phyloP scores from a whole-genome alignment of 202 grass and related monocot genomes.

The Hordeum pubiflorum region DNA sequence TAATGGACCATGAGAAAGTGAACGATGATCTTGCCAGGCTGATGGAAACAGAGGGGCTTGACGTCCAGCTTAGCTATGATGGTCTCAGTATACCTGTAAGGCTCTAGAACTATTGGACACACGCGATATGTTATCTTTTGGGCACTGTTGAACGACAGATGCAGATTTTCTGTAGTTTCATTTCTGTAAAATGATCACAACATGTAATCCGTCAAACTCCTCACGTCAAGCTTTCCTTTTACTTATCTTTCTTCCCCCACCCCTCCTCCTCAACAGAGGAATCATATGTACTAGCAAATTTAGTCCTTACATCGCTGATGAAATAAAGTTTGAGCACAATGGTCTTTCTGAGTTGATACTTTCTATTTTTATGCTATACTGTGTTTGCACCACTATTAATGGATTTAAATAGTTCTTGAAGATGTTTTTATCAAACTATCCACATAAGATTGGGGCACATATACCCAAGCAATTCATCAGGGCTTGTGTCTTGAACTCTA shows the following conservation, averaged over 20 bases:
- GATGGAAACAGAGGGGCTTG: constrained; percentile 72
- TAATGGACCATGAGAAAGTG: constrained; percentile 88
- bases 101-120: constrained; percentile 42
- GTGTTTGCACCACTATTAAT: background rate
- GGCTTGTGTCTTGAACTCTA: constrained; percentile 1
- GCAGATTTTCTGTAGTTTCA: constrained; percentile 4
- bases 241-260: background rate
- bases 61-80: constrained; percentile 89
- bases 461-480: background rate
- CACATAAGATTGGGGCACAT: background rate
- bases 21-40: constrained; percentile 67
- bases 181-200: constrained; percentile 7
- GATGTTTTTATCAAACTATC: background rate
- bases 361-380: background rate
- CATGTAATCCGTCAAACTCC: constrained; percentile 30
- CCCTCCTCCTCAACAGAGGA: constrained; percentile 8
- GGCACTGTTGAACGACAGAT: background rate
- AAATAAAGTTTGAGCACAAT: constrained; percentile 16
- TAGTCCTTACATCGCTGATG: background rate
- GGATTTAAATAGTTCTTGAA: background rate
- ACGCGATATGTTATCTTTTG: background rate
- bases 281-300: constrained; percentile 25
- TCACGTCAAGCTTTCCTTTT: background rate
- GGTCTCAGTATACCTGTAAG: constrained; percentile 75
- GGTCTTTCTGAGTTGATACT: background rate